Evolutionary conservation across 2,329 filamentous ascomycete genomes (phyloP).

Genomic region (Colletotrichum chrysophilum): DNA sequence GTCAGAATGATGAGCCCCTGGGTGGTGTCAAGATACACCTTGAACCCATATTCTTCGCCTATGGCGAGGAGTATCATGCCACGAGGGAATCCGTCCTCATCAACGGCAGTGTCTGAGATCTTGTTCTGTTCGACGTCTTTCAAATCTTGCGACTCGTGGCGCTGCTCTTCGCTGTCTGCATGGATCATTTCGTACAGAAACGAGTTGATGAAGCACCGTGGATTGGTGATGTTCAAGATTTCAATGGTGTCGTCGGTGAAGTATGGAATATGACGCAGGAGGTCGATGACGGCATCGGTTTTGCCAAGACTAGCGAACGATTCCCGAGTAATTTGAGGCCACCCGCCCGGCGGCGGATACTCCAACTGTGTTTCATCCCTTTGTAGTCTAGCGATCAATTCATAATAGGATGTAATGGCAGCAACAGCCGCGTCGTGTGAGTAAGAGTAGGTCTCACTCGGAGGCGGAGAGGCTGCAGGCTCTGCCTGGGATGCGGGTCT

Average conservation of each 20-base stretch:
- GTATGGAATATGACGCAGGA: neutral
- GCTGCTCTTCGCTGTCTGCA: too few relatives aligned
- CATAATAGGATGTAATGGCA: neutral
- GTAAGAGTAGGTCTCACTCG: neutral
- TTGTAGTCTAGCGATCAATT: neutral
- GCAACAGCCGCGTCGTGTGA: neutral
- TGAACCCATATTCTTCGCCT: neutral
- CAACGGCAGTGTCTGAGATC: neutral
- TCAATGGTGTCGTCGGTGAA: neutral
- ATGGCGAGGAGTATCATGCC: neutral
- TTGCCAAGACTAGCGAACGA: neutral
- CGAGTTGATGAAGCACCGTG: too few relatives aligned
- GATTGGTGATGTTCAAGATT: neutral
- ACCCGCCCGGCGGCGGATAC: neutral
- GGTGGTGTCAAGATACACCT: neutral
- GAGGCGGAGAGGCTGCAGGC: neutral
- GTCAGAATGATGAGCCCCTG: neutral
- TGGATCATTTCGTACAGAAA: too few relatives aligned
- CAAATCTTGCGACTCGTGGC: too few relatives aligned
- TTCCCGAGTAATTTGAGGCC: neutral
- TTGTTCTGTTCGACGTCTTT: neutral
- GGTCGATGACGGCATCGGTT: neutral
- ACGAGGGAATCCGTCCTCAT: neutral
- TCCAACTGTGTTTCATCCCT: neutral
- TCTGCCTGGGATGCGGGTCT: neutral